Conservation (phyloP, 169 alveolate species). For the Cryptosporidium parvum region DNA sequence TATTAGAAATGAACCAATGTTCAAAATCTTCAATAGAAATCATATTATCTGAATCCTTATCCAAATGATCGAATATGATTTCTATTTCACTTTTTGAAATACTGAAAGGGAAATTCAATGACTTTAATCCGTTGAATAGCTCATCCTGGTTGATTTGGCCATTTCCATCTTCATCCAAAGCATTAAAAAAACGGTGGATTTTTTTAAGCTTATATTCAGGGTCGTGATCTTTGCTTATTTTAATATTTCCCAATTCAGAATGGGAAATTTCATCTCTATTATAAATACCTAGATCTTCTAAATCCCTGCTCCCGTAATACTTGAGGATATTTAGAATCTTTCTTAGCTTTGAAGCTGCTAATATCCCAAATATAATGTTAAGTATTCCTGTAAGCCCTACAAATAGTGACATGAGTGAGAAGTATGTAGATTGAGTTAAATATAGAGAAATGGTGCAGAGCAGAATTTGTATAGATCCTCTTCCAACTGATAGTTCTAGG, state of each 20-base stretch:
- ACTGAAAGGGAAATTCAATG: conserved; percentile 20
- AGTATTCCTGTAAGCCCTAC: conserved; percentile 34
- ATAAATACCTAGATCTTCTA: conserved; percentile 18
- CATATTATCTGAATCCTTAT: conserved; percentile 12
- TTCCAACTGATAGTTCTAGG: conserved; percentile 49
- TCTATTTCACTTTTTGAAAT: conserved; percentile 35
- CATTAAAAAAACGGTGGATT: conserved; percentile 46
- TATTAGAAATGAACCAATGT: conserved; percentile 57
- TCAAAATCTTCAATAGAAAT: conserved; percentile 62
- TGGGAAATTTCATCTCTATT: background rate
- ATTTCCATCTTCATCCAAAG: conserved; percentile 61
- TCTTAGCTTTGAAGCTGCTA: conserved; percentile 55
- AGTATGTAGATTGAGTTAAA: conserved; percentile 36
- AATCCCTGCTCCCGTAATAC: conserved; percentile 39
- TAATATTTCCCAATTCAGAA: background rate
- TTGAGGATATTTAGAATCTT: conserved; percentile 47
- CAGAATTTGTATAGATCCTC: conserved; percentile 28
- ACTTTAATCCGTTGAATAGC: conserved; percentile 9
- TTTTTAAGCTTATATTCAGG: conserved; percentile 47
- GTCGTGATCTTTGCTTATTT: conserved; percentile 23
- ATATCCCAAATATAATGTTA: conserved; percentile 42
- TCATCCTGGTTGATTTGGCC: conserved; percentile 45
- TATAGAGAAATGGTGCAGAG: conserved; percentile 21
- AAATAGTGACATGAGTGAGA: conserved; percentile 39
- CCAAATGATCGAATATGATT: conserved; percentile 46